Base-by-base conservation (phyloP, 2,329 filamentous ascomycete species). In the Aspergillus sclerotialis region DNA sequence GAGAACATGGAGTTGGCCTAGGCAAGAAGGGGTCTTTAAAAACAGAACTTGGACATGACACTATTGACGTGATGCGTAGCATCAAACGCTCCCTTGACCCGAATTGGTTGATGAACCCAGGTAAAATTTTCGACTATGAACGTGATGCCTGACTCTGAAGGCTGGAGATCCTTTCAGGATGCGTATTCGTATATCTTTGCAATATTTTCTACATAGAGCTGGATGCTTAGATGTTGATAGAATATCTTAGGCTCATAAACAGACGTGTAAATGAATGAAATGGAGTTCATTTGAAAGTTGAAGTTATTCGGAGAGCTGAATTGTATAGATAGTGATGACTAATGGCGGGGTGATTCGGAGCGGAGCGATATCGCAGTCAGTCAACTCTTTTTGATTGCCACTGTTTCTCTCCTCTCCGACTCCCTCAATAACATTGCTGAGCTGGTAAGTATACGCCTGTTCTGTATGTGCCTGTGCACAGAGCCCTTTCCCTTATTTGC, bases 61-160 rank as follows among this genome's bases (percentile, higher is more conserved):
- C 88, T 0, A 70, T 94, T 39, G 80, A 75, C 12, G 81, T 93
- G 14, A 94, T 94, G 88, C 81, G 78, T 52, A 79, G 75, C 42
- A 79, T 94, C 58, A 94, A 94, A 64, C 61, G 67, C n/a, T 78
- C 86, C 7, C 66, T 94, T 30, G 88, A 94, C 65, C 88, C 88
- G 1, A 63, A 80, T 32, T 93, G 88, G 84, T 76, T 94, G 37
- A 76, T 94, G 76, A 94, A 94, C 48, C 88, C 88, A 0, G 87
- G 87, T 1, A 94, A 94, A 67, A 90, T 94, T 43, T 88, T 94
- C 61, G 84, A 93, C 45, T 66, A 76, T 25, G 38, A 55, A 33
- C 38, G 44, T 27, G 32, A 50, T 32, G 31, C 36, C 32, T 44
- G 26, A 38, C 15, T 23, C 7, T 16, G n/a, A n/a, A n/a, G 6